Evolutionary conservation across 1,284 basidiomycete species (phyloP).

Genomic region (Fomitopsis palustris): DNA sequence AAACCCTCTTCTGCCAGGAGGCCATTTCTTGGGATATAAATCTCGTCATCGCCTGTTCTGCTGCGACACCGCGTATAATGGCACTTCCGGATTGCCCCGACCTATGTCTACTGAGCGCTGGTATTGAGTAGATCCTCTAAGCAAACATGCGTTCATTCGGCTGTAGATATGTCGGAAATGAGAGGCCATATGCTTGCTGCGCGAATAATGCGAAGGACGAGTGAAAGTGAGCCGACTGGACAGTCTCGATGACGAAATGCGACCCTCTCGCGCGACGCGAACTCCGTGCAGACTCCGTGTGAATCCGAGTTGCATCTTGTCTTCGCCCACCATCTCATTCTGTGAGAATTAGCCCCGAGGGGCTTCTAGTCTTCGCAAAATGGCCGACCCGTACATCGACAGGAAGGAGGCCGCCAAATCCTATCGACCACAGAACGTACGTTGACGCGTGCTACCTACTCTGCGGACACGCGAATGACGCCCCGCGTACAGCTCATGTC

Average conservation of each 20-base stretch:
- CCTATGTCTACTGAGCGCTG: background rate
- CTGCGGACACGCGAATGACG: background rate
- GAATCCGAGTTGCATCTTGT: background rate
- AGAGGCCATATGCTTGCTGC: background rate
- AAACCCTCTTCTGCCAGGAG: background rate
- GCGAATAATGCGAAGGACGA: background rate
- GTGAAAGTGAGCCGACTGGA: background rate
- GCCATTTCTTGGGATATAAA: background rate
- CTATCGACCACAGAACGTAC: constrained; percentile 38
- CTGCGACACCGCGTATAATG: background rate
- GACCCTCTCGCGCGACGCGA: background rate
- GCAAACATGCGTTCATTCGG: too few relatives aligned
- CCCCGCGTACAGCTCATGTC: constrained; percentile 66
- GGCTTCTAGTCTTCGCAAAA: constrained; percentile 8
- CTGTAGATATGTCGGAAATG: background rate
- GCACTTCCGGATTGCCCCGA: background rate
- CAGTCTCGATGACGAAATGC: background rate
- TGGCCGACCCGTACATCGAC: constrained; percentile 34
- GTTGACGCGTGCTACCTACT: constrained; percentile 11
- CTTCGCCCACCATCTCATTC: background rate
- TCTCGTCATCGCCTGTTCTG: background rate
- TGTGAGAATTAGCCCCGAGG: background rate
- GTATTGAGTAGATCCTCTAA: too few relatives aligned
- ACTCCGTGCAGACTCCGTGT: background rate
- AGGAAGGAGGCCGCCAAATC: constrained; percentile 32